A percentile compares a stretch with the other conserved stretches of the same genome.
These are phyloP conservation scores for Cornus controversa DNA, from an alignment of 148 eudicot genomes.

Conservation along the genomic window DNA sequence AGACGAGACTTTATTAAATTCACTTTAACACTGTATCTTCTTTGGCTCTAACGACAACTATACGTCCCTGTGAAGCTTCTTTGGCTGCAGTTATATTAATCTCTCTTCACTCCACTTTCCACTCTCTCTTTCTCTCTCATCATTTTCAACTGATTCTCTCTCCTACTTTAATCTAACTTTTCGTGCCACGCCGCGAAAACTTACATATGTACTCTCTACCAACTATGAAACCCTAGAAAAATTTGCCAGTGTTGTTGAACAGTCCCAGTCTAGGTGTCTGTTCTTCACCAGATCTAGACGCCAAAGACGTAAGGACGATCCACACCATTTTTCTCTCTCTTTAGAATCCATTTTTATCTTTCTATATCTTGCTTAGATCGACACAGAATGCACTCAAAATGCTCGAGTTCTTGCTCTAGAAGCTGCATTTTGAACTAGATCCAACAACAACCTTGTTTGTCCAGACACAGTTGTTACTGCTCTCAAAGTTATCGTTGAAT, in stretches of 20 bases:
- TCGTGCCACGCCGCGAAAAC: not conserved
- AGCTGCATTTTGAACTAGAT: constrained; percentile 11
- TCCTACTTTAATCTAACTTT: not conserved
- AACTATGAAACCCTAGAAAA: not conserved
- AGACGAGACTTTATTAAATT: not conserved
- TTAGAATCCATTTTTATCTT: not conserved
- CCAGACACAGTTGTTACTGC: not conserved
- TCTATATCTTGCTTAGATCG: constrained; percentile 5
- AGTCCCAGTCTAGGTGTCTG: not conserved
- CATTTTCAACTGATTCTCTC: not conserved
- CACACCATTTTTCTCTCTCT: not conserved
- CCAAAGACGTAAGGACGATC: not conserved
- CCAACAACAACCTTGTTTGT: not conserved
- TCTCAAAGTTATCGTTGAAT: not conserved
- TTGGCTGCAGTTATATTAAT: not conserved
- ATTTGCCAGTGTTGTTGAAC: not conserved
- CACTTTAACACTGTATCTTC: not conserved
- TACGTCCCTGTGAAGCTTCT: not conserved
- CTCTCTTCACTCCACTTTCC: not conserved
- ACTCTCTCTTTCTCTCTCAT: not conserved
- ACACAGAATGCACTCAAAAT: not conserved
- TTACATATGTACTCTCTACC: not conserved
- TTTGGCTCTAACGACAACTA: not conserved
- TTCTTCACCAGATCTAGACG: not conserved
- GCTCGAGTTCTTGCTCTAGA: not conserved